Conservation (phyloP, 495 filamentous ascomycete species). For the Penicillium malachiteum region DNA sequence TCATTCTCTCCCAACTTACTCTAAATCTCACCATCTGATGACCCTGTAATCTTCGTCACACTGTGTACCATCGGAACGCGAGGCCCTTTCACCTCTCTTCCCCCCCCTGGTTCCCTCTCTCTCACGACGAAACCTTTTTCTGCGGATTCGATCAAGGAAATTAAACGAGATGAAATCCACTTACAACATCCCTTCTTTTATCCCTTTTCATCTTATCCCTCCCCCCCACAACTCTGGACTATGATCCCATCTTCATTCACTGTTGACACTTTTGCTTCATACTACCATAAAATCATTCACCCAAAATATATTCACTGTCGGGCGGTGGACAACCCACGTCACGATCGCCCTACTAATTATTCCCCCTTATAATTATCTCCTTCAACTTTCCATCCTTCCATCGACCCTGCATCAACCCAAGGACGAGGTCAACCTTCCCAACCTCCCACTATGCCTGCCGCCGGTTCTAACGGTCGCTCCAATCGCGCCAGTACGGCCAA, state of each 20-base stretch:
- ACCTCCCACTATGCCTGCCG: conserved; percentile 29
- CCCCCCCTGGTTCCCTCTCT: conserved; percentile 3
- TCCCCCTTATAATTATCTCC: conserved; percentile 6
- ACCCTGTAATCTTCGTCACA: conserved; percentile 1
- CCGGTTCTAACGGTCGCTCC: conserved; percentile 39
- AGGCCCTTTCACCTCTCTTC: conserved; percentile 1
- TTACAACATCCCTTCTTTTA: conserved; percentile 26
- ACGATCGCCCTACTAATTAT: conserved; percentile 13
- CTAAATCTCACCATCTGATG: background rate
- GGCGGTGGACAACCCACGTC: conserved; percentile 24
- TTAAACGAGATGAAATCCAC: conserved; percentile 31
- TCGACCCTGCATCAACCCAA: conserved; percentile 3
- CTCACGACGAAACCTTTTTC: conserved; percentile 11
- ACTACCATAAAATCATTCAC: conserved; percentile 1
- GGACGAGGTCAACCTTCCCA: conserved; percentile 8
- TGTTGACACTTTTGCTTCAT: conserved; percentile 17
- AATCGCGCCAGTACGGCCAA: conserved; percentile 37
- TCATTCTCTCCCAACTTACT: background rate
- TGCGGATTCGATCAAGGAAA: conserved; percentile 7
- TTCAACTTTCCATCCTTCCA: conserved; percentile 13
- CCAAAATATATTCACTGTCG: conserved; percentile 3
- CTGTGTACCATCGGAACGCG: conserved; percentile 5
- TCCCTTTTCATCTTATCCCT: conserved; percentile 19
- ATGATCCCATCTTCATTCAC: conserved; percentile 11
- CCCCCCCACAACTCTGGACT: conserved; percentile 11